Base-by-base conservation (phyloP, 371 early-diverging fungal genomes). In the Mortierella sp. region DNA sequence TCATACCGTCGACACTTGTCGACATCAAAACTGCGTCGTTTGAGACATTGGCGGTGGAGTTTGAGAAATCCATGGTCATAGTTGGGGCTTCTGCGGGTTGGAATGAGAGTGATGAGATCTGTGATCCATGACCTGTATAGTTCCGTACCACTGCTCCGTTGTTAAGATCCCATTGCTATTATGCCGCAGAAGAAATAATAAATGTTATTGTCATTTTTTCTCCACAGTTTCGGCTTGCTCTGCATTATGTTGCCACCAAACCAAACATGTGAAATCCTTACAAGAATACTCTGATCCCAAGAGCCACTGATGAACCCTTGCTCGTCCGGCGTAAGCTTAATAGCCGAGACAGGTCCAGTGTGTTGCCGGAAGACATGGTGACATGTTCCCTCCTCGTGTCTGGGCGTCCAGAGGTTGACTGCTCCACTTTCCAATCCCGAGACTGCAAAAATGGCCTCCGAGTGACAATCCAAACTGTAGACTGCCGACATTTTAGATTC, bases 361-460 rank as follows among this genome's bases (percentile, higher is more conserved):
- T 99, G 99, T 65, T 93, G 91, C 49, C 93, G 90, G 38, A 99
- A 91, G 11, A 95, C 93, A 84, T 93, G 91, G 73, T 95, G 94
- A 49, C 94, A 95, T 76, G 91, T 92, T 3, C 99, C 99, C 88
- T 99, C 99, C 76, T 99, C 98, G 80, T 98, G 97, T 70, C 99
- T 91, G 6, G 97, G 95, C 5, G 96, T 93, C 90, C 94, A 97
- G 49, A 99, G 87, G 79, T 96, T 97, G 71, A 99, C 95, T 8
- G 91, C 89, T 3, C 99, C 98, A 80, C 93, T 95, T 89, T 95
- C 90, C 48, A 82, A 68, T 32, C 82, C 81, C 7, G 86, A 78
- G 11, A 83, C 21, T 12, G 77, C 87, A 72, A 86, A 80, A 4
- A 81, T 60, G 0, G 95, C 99, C 81, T 97, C 96, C 1, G 99